Evolutionary conservation across 2,329 filamentous ascomycete species (phyloP).

Genomic region (Dothidotthia symphoricarpi): DNA sequence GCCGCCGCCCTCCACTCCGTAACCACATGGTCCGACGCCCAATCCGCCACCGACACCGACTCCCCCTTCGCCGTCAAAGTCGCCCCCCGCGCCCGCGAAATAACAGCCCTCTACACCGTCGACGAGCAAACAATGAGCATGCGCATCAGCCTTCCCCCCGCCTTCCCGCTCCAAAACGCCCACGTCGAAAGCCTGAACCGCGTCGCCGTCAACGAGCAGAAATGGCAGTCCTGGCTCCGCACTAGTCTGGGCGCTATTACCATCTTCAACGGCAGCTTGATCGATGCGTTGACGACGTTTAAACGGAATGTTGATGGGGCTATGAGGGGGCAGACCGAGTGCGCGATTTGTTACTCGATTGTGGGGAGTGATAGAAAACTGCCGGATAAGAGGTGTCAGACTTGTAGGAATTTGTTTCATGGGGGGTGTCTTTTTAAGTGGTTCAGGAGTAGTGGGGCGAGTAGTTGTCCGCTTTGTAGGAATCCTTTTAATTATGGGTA

Average conservation of each 20-base stretch:
- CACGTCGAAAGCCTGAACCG: slow-evolving; percentile 74
- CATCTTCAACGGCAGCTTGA: slow-evolving; percentile 85
- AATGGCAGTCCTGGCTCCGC: slow-evolving; percentile 89
- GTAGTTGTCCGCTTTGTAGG: slow-evolving; percentile 87
- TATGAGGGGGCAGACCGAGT: slow-evolving; percentile 90
- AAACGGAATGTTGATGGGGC: slow-evolving; percentile 82
- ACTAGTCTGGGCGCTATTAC: slow-evolving; percentile 90
- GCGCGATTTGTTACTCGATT: slow-evolving; percentile 95
- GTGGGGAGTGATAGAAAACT: slow-evolving; percentile 84
- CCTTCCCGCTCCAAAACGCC: slow-evolving; percentile 79
- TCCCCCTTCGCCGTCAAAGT: slow-evolving; percentile 67
- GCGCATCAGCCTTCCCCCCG: slow-evolving; percentile 72
- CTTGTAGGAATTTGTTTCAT: slow-evolving; percentile 94
- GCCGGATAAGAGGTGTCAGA: slow-evolving; percentile 86
- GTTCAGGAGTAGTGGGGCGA: slow-evolving; percentile 92
- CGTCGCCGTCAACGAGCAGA: slow-evolving; percentile 83
- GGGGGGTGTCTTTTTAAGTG: slow-evolving; percentile 88
- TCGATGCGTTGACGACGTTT: slow-evolving; percentile 83
- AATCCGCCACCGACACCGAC: slow-evolving; percentile 37
- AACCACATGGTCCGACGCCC: slow-evolving; percentile 59
- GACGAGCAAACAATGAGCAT: slow-evolving; percentile 85
- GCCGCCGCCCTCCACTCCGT: slow-evolving; percentile 66
- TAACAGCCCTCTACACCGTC: slow-evolving; percentile 80
- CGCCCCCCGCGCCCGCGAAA: slow-evolving; percentile 67
- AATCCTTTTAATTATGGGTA: slow-evolving; percentile 72